phyloP scores from a whole-genome alignment of 495 filamentous ascomycete genomes.

The Talaromyces stipitatus region DNA sequence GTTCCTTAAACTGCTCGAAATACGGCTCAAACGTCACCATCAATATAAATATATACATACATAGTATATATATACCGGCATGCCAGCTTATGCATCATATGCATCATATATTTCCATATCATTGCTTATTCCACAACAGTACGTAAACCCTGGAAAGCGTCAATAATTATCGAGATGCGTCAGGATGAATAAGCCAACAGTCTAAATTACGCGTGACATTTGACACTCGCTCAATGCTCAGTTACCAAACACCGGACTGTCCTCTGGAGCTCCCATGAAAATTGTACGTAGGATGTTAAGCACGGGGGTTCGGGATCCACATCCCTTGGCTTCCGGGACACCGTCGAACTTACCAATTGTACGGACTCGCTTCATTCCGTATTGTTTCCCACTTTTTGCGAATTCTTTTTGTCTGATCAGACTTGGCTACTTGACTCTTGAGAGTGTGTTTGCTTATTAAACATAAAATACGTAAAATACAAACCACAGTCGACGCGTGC shows the following conservation, averaged over 20 bases:
- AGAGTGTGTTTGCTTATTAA: no score
- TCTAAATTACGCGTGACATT: neutral
- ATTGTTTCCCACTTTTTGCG: neutral
- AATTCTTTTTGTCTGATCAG: no score
- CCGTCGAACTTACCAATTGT: neutral
- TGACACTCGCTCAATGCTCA: neutral
- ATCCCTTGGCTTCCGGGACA: constrained; percentile 1
- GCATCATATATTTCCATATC: neutral
- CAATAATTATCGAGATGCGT: no score
- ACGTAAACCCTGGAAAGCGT: neutral
- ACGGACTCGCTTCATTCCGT: neutral
- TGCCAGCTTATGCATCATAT: neutral
- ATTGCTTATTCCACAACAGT: neutral
- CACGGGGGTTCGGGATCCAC: neutral
- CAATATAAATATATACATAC: no score
- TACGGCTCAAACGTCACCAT: neutral
- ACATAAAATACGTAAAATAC: no score
- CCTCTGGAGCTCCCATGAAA: neutral
- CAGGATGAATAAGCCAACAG: neutral
- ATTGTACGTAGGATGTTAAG: neutral
- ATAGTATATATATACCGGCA: no score
- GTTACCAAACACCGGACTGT: neutral
- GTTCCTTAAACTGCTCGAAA: neutral
- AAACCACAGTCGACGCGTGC: neutral
- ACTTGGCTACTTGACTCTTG: no score